Evolutionary conservation across 495 filamentous ascomycete genomes (phyloP).

Genomic region (Podospora conica): DNA sequence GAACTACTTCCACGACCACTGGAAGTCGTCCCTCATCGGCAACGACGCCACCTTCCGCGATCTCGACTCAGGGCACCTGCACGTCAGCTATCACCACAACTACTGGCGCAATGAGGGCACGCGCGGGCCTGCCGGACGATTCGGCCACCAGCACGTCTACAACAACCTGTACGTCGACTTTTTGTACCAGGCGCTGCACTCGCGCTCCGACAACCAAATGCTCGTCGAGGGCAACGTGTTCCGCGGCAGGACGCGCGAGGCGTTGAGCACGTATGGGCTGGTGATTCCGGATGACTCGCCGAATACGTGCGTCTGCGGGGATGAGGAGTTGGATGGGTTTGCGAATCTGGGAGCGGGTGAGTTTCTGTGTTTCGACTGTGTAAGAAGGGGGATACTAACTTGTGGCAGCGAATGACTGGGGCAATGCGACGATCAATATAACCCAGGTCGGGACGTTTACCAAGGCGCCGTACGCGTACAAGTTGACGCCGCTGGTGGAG

Average conservation of each 20-base stretch:
- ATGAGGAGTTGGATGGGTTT: conserved; percentile 23
- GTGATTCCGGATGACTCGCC: conserved; percentile 41
- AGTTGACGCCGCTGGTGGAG: conserved; percentile 26
- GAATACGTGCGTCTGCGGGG: conserved; percentile 22
- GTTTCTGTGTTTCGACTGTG: conserved; percentile 10
- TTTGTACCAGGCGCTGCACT: conserved; percentile 47
- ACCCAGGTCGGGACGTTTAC: conserved; percentile 38
- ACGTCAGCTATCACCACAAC: conserved; percentile 57
- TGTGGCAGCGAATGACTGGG: conserved; percentile 38
- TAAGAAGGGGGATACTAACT: conserved; percentile 8
- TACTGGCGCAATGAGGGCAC: conserved; percentile 56
- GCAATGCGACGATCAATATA: conserved; percentile 32
- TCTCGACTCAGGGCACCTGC: conserved; percentile 49
- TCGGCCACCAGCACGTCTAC: conserved; percentile 51
- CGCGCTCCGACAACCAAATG: conserved; percentile 47
- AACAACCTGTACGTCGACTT: conserved; percentile 42
- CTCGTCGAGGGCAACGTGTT: conserved; percentile 49
- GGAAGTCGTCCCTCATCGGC: conserved; percentile 57
- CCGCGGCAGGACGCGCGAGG: conserved; percentile 32
- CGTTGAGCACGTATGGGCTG: conserved; percentile 41
- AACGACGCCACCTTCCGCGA: conserved; percentile 46
- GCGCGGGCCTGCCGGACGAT: conserved; percentile 54
- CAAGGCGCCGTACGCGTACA: conserved; percentile 38
- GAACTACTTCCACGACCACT: conserved; percentile 56
- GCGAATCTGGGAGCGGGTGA: conserved; percentile 37